A percentile compares a stretch with the other conserved stretches of the same genome.
Evolutionary conservation across 2,329 filamentous ascomycete genomes (phyloP).

Genomic region (Monilinia vaccinii-corymbosi): DNA sequence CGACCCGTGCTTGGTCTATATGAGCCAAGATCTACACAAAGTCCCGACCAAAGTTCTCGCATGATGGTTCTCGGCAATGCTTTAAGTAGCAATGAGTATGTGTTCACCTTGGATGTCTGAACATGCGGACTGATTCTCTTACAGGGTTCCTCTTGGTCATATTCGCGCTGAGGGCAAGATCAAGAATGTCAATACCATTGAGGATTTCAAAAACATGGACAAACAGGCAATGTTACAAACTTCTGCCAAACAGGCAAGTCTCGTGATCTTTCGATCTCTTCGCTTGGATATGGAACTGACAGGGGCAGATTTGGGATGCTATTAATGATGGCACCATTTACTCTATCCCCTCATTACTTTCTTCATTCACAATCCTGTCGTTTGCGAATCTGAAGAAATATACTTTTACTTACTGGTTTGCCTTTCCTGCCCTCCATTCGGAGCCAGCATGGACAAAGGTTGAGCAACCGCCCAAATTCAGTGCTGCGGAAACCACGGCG

Average conservation of each 20-base stretch:
- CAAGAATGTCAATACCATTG: conserved; percentile 91
- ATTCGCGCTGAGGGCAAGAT: conserved; percentile 88
- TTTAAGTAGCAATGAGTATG: conserved; percentile 73
- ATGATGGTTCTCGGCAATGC: conserved; percentile 89
- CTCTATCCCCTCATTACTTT: conserved; percentile 82
- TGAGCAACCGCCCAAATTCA: conserved; percentile 43
- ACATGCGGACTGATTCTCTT: conserved; percentile 6
- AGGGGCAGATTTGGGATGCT: conserved; percentile 82
- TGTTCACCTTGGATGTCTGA: conserved; percentile 17
- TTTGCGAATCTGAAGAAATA: conserved; percentile 97
- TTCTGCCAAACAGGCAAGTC: conserved; percentile 64
- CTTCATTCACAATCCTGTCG: conserved; percentile 81
- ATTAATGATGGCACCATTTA: conserved; percentile 96
- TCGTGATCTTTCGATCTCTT: background rate
- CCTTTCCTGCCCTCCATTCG: conserved; percentile 86
- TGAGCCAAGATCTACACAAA: conserved; percentile 64
- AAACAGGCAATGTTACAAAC: conserved; percentile 69
- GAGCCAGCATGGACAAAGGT: conserved; percentile 70
- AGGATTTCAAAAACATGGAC: conserved; percentile 81
- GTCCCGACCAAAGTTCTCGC: conserved; percentile 68
- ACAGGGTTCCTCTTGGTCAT: conserved; percentile 57
- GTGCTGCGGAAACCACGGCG: conserved; percentile 60
- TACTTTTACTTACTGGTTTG: conserved; percentile 97
- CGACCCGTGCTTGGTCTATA: conserved; percentile 82
- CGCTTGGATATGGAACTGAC: conserved; percentile 1